Base-by-base conservation (phyloP, 2,329 filamentous ascomycete species). In the Monosporascus sp. region DNA sequence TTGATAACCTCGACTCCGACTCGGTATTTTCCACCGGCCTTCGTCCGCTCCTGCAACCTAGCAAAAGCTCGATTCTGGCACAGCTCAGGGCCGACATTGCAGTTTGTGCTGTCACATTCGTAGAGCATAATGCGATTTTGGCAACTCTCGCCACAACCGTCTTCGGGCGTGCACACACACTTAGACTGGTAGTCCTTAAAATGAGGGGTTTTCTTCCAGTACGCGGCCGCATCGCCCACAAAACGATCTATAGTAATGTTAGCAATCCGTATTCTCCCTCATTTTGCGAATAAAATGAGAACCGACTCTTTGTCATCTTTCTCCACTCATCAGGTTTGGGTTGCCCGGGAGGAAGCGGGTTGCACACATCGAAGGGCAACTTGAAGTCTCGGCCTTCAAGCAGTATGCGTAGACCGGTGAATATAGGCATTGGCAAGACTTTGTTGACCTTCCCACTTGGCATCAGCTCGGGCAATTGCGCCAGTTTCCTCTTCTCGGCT, bases 41-140 rank as follows among this genome's bases (percentile, higher is more conserved):
- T 88, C 45, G 83, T 84, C 50, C 94, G 86, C 56, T 85, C 81
- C 37, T 85, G 85, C 41, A 99, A 78, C 56, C 88, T 84, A 31
- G 90, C 85, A 71, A 99, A 99, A 22, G 88, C 87, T 27, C 94
- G 89, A 68, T 99, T 99, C 26, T 83, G 84, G 71, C 94, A 99
- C 48, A 78, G 67, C 20, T 84, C 80, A n/a, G 82, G 77, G 41
- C 88, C 87, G 17, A 93, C 76, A 54, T 86, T 88, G 76, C 94
- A 99, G 69, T 97, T 99, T 53, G 81, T 86, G 47, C 87, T 82
- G 69, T 97, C 91, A 69, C 94, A 99, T 73, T 99, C 94, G 70
- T 97, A 97, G 52, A 96, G 85, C 91, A 97, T 97, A 70, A 91
- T 91, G 57, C 91, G 82, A 70, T 99, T 99, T 67, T 96, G 89